phyloP scores from a whole-genome alignment of 495 filamentous ascomycete species.

The Tetracladium setigerum region DNA sequence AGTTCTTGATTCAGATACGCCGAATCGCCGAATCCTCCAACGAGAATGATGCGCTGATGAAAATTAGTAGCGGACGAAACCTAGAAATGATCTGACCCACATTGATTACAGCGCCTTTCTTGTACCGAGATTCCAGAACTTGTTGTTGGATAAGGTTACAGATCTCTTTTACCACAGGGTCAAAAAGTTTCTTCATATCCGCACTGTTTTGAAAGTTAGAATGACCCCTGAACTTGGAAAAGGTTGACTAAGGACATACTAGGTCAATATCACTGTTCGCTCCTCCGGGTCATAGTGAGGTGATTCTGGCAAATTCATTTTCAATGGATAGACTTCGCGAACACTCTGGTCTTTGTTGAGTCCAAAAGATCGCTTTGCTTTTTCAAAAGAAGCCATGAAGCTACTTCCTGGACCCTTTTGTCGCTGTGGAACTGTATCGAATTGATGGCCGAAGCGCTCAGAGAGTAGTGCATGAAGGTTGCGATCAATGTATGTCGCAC shows the following conservation, averaged over 20 bases:
- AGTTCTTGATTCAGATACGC: constrained; percentile 18
- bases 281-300: constrained; percentile 6
- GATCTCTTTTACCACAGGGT: constrained; percentile 22
- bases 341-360: background rate
- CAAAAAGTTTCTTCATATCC: constrained; percentile 24
- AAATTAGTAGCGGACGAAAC: background rate
- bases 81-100: background rate
- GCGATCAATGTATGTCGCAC: constrained; percentile 8
- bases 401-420: constrained; percentile 22
- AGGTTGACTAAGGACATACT: background rate
- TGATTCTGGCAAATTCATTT: background rate
- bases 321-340: background rate
- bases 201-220: constrained; percentile 5
- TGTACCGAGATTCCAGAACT: constrained; percentile 6
- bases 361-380: constrained; percentile 18
- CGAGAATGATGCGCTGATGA: constrained; percentile 22
- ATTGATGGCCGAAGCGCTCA: constrained; percentile 17
- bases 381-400: constrained; percentile 24
- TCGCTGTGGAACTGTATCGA: constrained; percentile 12
- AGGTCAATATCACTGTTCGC: background rate
- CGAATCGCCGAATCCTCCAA: constrained; percentile 28
- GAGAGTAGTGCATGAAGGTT: constrained; percentile 23
- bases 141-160: constrained; percentile 19
- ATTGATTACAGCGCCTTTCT: background rate
- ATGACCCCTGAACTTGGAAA: no score